phyloP scores from a whole-genome alignment of 2,329 filamentous ascomycete species.

The Ophiostoma fasciatum region DNA sequence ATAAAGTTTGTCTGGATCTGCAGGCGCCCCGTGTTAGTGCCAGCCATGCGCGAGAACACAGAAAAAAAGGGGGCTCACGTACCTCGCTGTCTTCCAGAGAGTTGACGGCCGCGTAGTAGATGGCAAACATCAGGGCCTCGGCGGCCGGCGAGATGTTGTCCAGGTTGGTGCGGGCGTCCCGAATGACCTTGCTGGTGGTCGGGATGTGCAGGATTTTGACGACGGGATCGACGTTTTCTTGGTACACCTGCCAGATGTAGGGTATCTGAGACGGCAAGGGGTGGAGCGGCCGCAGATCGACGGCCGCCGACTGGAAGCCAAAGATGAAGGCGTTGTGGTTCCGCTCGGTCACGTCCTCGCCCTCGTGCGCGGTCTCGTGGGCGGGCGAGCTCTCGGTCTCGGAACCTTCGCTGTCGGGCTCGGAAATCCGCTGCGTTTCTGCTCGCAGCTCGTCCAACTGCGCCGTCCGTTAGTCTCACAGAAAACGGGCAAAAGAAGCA shows the following conservation, averaged over 20 bases:
- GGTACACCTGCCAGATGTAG: slow-evolving; percentile 34
- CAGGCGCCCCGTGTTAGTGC: neutral
- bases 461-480: neutral
- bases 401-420: slow-evolving; percentile 42
- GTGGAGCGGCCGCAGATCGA: slow-evolving; percentile 36
- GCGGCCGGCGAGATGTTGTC: slow-evolving; percentile 39
- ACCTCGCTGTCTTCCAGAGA: slow-evolving; percentile 46
- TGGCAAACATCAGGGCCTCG: slow-evolving; percentile 49
- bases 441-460: slow-evolving; percentile 31
- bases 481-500: slow-evolving; percentile 9
- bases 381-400: slow-evolving; percentile 43
- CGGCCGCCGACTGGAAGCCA: slow-evolving; percentile 55
- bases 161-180: slow-evolving; percentile 38
- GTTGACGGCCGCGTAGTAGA: slow-evolving; percentile 43
- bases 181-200: slow-evolving; percentile 23
- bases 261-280: slow-evolving; percentile 40
- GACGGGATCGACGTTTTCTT: slow-evolving; percentile 34
- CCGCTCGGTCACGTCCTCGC: slow-evolving; percentile 19
- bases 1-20: slow-evolving; percentile 37
- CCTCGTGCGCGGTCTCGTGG: slow-evolving; percentile 15
- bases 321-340: slow-evolving; percentile 60
- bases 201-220: slow-evolving; percentile 31
- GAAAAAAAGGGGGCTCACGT: slow-evolving; percentile 15
- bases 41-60: neutral
- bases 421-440: slow-evolving; percentile 33